These are phyloP conservation scores for Coemansia sp. DNA, from an alignment of 371 early-diverging fungal genomes.

Conservation along the genomic window DNA sequence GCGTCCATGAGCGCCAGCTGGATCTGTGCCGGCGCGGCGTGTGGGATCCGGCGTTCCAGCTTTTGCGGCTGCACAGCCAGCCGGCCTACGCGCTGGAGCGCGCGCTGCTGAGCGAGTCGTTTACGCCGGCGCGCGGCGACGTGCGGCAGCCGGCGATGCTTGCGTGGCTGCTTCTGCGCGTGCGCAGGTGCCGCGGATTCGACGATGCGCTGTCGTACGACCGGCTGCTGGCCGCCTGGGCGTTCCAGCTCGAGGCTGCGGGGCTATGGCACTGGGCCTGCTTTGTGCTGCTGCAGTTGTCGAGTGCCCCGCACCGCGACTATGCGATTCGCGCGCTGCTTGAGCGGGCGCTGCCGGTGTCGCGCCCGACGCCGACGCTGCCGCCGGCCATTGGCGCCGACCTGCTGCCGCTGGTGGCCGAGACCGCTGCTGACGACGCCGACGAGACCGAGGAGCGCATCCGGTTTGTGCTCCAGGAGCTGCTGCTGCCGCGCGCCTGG, in stretches of 20 bases:
- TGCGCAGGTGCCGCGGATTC: constrained; percentile 54
- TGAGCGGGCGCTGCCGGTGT: constrained; percentile 23
- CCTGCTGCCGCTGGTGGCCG: not conserved
- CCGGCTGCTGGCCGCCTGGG: constrained; percentile 55
- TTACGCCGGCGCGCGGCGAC: constrained; percentile 56
- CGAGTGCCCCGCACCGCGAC: constrained; percentile 41
- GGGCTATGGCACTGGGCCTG: constrained; percentile 76
- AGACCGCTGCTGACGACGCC: not conserved
- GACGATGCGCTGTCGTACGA: constrained; percentile 50
- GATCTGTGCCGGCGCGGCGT: constrained; percentile 27
- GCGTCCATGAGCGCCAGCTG: not conserved
- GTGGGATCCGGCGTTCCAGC: constrained; percentile 63
- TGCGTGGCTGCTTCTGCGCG: constrained; percentile 57
- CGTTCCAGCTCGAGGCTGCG: constrained; percentile 61
- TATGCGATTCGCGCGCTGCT: constrained; percentile 23
- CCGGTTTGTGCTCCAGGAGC: constrained; percentile 55
- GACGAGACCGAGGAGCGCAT: constrained; percentile 4
- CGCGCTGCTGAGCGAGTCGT: constrained; percentile 56
- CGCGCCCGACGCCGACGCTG: constrained; percentile 10
- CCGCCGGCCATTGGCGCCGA: constrained; percentile 7
- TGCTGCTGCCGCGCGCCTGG: constrained; percentile 61
- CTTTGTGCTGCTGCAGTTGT: constrained; percentile 61
- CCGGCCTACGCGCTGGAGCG: constrained; percentile 55
- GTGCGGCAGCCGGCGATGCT: constrained; percentile 63
- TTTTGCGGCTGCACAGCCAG: constrained; percentile 57